Percentiles rank a stretch among this genome's conserved stretches.
These are phyloP conservation scores for Colletotrichum viniferum DNA, from an alignment of 2,329 filamentous ascomycete genomes.

Conservation along the genomic window DNA sequence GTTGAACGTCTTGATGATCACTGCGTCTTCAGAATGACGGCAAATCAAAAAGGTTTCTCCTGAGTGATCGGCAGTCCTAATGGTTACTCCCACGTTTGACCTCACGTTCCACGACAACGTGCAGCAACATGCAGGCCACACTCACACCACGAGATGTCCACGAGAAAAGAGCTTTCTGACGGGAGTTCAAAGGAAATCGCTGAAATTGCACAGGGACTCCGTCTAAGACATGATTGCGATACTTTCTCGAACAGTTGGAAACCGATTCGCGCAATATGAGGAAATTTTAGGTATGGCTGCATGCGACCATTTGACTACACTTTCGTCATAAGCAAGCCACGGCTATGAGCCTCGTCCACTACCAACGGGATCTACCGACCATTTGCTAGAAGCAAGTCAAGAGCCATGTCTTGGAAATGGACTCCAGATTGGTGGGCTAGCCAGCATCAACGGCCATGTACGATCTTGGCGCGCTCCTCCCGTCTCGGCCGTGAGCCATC, in stretches of 20 bases:
- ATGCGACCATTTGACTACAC: neutral
- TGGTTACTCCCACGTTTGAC: neutral
- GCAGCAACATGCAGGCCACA: neutral
- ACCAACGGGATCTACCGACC: neutral
- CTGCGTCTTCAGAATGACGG: too few species aligned
- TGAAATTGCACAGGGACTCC: neutral
- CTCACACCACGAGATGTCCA: neutral
- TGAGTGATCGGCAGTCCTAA: neutral
- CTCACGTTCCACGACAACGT: neutral
- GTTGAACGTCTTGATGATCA: neutral
- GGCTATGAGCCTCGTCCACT: neutral
- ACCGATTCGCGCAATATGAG: neutral
- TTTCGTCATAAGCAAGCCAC: slow-evolving; percentile 6
- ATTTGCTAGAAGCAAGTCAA: neutral
- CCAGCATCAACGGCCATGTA: neutral
- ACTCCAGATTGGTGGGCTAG: neutral
- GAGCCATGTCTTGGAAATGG: neutral
- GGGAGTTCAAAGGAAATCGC: neutral
- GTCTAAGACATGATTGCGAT: neutral
- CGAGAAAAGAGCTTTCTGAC: neutral
- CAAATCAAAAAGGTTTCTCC: neutral
- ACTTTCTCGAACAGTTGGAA: neutral
- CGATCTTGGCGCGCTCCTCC: neutral
- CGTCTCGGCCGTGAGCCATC: neutral
- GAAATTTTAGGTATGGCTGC: neutral